Conservation (phyloP, 345 rosid genomes). For the Heritiera littoralis region DNA sequence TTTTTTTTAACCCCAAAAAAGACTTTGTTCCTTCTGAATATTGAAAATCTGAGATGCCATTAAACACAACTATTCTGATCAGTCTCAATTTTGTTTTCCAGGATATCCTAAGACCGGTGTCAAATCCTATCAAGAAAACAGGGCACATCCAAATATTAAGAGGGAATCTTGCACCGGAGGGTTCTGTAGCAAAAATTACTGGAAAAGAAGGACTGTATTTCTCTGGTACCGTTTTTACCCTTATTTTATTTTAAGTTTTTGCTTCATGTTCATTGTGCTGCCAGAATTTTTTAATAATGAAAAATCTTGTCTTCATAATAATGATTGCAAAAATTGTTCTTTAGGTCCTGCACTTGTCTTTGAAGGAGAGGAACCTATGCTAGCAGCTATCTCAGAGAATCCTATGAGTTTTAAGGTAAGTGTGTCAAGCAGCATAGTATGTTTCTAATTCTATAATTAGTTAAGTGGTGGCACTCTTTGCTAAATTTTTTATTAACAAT, state of each 20-base stretch:
- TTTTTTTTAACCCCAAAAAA: neutral
- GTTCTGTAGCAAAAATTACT: conserved; percentile 98
- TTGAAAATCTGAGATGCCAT: neutral
- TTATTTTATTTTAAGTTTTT: conserved; percentile 10
- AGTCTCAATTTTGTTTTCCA: conserved; percentile 28
- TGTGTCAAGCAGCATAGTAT: neutral
- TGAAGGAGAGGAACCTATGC: conserved; percentile 97
- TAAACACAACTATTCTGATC: neutral
- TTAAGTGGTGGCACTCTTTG: neutral
- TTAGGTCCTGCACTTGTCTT: conserved; percentile 97
- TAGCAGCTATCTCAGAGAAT: conserved; percentile 76
- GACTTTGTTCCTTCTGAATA: neutral
- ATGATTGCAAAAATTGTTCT: conserved; percentile 26
- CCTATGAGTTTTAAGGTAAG: conserved; percentile 82
- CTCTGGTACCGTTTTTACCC: conserved; percentile 51
- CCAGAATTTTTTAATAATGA: neutral
- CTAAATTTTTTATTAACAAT: neutral
- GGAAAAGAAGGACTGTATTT: conserved; percentile 98
- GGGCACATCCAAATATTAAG: conserved; percentile 89
- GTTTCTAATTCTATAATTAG: neutral
- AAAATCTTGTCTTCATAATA: conserved; percentile 8
- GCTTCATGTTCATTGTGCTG: neutral
- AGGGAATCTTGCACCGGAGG: conserved; percentile 97
- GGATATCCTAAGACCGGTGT: conserved; percentile 74
- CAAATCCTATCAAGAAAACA: conserved; percentile 90